These are phyloP conservation scores for Exophiala phaeomuriformis DNA, from an alignment of 2,329 filamentous ascomycete species.

Conservation along the genomic window DNA sequence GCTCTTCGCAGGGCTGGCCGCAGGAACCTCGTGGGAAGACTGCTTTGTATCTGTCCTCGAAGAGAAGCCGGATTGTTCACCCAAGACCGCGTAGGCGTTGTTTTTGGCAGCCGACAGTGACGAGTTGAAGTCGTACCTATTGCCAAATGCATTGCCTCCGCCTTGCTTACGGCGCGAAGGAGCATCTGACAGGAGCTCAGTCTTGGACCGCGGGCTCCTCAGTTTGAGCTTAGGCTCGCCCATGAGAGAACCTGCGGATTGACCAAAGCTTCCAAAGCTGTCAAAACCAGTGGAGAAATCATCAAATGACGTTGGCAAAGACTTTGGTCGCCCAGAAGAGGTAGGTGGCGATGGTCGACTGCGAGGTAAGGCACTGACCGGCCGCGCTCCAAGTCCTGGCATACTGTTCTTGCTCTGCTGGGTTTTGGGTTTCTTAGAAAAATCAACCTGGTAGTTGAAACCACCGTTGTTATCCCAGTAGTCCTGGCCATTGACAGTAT, in stretches of 20 bases:
- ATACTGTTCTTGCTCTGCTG: constrained; percentile 39
- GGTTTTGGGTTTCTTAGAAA: constrained; percentile 67
- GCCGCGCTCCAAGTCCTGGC: constrained; percentile 46
- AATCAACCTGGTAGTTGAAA: constrained; percentile 90
- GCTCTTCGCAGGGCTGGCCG: constrained; percentile 17
- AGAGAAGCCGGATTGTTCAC: constrained; percentile 27
- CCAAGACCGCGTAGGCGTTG: constrained; percentile 31
- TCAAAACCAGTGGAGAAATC: constrained; percentile 61
- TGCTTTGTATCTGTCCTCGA: constrained; percentile 23
- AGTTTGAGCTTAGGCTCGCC: constrained; percentile 63
- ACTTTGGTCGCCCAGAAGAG: constrained; percentile 47
- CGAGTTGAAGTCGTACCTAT: constrained; percentile 93
- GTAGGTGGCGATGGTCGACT: constrained; percentile 55
- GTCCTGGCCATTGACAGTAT: constrained; percentile 74
- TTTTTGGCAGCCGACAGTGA: constrained; percentile 78
- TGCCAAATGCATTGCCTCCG: constrained; percentile 71
- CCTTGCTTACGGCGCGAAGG: constrained; percentile 41
- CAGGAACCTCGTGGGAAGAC: constrained; percentile 26
- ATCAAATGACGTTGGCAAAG: constrained; percentile 54
- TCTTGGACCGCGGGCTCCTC: constrained; percentile 59
- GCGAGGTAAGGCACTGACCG: constrained; percentile 54
- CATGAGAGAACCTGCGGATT: constrained; percentile 55
- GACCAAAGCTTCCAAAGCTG: constrained; percentile 48
- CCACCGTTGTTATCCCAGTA: constrained; percentile 90
- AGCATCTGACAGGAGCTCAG: constrained; percentile 56